Evolutionary conservation across 495 filamentous ascomycete genomes (phyloP), one percentile per base, ranked within the genome.

Genomic region (Hypoxylon rickii): DNA sequence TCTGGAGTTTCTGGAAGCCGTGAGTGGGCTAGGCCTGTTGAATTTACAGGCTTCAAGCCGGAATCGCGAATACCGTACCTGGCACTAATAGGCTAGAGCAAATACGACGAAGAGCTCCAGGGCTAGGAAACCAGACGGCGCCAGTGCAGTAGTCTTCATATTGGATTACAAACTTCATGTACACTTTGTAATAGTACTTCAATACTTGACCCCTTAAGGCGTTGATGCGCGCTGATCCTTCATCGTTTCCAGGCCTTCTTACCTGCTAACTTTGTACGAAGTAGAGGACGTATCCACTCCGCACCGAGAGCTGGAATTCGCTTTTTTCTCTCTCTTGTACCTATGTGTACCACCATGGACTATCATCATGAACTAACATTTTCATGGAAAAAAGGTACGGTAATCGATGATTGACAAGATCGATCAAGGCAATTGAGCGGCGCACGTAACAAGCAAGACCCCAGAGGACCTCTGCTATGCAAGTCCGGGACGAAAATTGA

Each of bases 161-260:
- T n/a, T n/a, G n/a, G n/a, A n/a, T n/a, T n/a, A n/a, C n/a, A n/a
- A n/a, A n/a, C n/a, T n/a, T n/a, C n/a, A n/a, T n/a, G n/a, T n/a
- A n/a, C n/a, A n/a, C n/a, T n/a, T n/a, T n/a, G n/a, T n/a, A n/a
- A n/a, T n/a, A n/a, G n/a, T n/a, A n/a, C n/a, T n/a, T n/a, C n/a
- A 29, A 29, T 29, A 4, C 24, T 4, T 29, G 1, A 15, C 15
- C 16, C 20, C 13, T 6, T 49, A 40, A 52, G 42, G 26, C 20
- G 43, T 56, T 34, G 58, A 56, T 34, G 58, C 46, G 58, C 12
- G 48, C 15, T 49, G 58, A 62, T 63, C 60, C 49, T 44, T 12
- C 39, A 43, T 34, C 44, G 29, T 54, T 58, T 53, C 24, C 43
- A 37, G 31, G 41, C 4, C n/a, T 29, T 4, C 10, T 29, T 29